Percentiles rank a stretch among this genome's conserved stretches.
These are phyloP conservation scores for Mucor irregularis DNA, from an alignment of 371 early-diverging fungal species.

Conservation along the genomic window DNA sequence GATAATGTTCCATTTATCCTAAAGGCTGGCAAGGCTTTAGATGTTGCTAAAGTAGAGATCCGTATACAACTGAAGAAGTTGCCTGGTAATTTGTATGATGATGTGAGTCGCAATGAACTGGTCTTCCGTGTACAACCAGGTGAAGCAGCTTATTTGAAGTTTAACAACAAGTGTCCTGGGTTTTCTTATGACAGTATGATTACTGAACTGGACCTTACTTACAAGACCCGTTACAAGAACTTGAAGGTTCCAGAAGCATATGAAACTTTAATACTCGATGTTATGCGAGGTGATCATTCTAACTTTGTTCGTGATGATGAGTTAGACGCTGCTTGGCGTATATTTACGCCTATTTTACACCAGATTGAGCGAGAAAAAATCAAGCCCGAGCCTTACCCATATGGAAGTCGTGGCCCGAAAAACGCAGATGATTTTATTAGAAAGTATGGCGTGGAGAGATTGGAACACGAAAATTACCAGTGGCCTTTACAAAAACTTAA, in stretches of 20 bases:
- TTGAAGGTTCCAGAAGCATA: slow-evolving; percentile 95
- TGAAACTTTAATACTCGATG: slow-evolving; percentile 89
- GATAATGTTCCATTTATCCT: slow-evolving; percentile 93
- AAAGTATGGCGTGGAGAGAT: slow-evolving; percentile 55
- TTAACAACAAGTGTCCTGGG: slow-evolving; percentile 91
- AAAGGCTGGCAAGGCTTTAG: slow-evolving; percentile 94
- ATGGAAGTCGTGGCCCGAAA: slow-evolving; percentile 88
- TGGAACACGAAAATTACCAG: slow-evolving; percentile 15
- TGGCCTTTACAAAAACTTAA: slow-evolving; percentile 25
- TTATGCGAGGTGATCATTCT: slow-evolving; percentile 87
- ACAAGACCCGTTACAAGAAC: slow-evolving; percentile 81
- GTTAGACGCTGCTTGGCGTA: slow-evolving; percentile 93
- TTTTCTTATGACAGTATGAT: slow-evolving; percentile 67
- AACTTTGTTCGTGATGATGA: slow-evolving; percentile 98
- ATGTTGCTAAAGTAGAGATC: slow-evolving; percentile 88
- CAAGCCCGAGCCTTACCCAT: slow-evolving; percentile 78
- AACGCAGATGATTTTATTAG: slow-evolving; percentile 70
- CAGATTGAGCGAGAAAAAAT: slow-evolving; percentile 75
- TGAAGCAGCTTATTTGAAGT: slow-evolving; percentile 95
- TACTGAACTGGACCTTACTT: slow-evolving; percentile 91
- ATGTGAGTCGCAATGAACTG: slow-evolving; percentile 87
- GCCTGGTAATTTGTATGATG: slow-evolving; percentile 71
- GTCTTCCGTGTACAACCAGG: slow-evolving; percentile 93
- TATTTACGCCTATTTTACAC: slow-evolving; percentile 94
- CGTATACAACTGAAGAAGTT: slow-evolving; percentile 95